A percentile compares a stretch with the other conserved stretches of the same genome.
Evolutionary conservation across 2,329 filamentous ascomycete genomes (phyloP).

Genomic region (Penicillium sumatraense): DNA sequence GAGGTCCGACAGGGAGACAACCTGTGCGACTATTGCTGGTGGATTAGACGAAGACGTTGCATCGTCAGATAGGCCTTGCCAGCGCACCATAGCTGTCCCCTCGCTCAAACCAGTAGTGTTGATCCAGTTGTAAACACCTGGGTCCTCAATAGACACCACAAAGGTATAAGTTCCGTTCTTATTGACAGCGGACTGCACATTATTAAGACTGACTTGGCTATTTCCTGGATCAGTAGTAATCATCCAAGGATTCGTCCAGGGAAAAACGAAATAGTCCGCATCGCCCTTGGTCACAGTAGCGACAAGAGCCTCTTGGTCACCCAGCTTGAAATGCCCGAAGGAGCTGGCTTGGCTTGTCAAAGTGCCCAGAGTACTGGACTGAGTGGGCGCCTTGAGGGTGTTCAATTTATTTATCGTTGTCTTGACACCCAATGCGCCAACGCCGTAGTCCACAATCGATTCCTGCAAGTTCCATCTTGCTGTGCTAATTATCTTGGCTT

Average conservation of each 20-base stretch:
- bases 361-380: slow-evolving; percentile 16
- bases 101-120: slow-evolving; percentile 10
- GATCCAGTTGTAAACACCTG: slow-evolving; percentile 19
- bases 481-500: background rate
- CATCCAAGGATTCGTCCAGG: slow-evolving; percentile 13
- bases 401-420: slow-evolving; percentile 10
- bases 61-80: slow-evolving; percentile 12
- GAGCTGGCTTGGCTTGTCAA: slow-evolving; percentile 15
- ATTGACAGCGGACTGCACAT: slow-evolving; percentile 10
- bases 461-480: slow-evolving; percentile 12
- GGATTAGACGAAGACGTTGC: background rate
- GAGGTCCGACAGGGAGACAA: slow-evolving; percentile 1
- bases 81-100: slow-evolving; percentile 15
- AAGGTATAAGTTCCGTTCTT: slow-evolving; percentile 12
- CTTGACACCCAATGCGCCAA: slow-evolving; percentile 13
- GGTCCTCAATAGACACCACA: slow-evolving; percentile 13
- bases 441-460: slow-evolving; percentile 15
- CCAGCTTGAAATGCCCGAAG: slow-evolving; percentile 14
- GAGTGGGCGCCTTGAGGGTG: slow-evolving; percentile 9
- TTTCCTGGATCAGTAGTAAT: slow-evolving; percentile 5
- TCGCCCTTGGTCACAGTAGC: slow-evolving; percentile 8
- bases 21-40: background rate
- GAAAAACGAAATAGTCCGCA: slow-evolving; percentile 17
- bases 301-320: slow-evolving; percentile 10
- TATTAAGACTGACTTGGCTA: slow-evolving; percentile 12